A percentile compares a stretch with the other conserved stretches of the same genome.
phyloP scores from a whole-genome alignment of 495 filamentous ascomycete species.

The Podospora australis region DNA sequence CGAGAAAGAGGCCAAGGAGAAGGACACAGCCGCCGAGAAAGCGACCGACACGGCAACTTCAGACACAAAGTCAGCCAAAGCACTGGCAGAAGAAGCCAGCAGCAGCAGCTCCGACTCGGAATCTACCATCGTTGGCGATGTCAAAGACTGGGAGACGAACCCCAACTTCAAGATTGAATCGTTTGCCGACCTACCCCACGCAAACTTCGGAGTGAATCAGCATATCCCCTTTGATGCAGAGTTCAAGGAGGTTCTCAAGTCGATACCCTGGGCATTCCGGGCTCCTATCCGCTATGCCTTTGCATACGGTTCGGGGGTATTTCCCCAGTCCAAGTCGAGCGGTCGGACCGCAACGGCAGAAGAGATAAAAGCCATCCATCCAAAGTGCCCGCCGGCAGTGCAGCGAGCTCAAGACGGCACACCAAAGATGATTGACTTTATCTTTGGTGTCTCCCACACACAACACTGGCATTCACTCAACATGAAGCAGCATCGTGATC shows the following conservation, averaged over 20 bases:
- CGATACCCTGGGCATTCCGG: constrained; percentile 86
- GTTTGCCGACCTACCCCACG: constrained; percentile 81
- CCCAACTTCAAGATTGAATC: constrained; percentile 65
- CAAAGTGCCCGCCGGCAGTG: constrained; percentile 69
- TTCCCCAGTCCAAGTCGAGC: constrained; percentile 60
- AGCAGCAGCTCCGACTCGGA: constrained; percentile 21
- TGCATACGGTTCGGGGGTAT: constrained; percentile 95
- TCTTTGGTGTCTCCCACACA: constrained; percentile 90
- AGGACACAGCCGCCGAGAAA: constrained; percentile 20
- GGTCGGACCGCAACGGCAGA: constrained; percentile 43
- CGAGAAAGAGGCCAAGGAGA: constrained; percentile 16
- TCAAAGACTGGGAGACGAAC: constrained; percentile 69
- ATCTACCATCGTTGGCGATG: constrained; percentile 28
- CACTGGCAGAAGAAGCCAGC: constrained; percentile 20
- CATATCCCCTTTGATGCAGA: constrained; percentile 90
- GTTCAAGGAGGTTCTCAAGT: constrained; percentile 82
- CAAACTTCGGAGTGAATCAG: constrained; percentile 90
- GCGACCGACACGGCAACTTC: constrained; percentile 15
- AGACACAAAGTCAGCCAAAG: constrained; percentile 22
- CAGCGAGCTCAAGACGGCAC: constrained; percentile 73
- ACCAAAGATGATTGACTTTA: constrained; percentile 97
- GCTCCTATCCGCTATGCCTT: constrained; percentile 94
- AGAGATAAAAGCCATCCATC: constrained; percentile 58
- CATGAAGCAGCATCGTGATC: constrained; percentile 76
- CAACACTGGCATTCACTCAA: constrained; percentile 97